These are phyloP conservation scores for Leishmania mexicana DNA, from an alignment of 208 protist species.

Conservation along the genomic window DNA sequence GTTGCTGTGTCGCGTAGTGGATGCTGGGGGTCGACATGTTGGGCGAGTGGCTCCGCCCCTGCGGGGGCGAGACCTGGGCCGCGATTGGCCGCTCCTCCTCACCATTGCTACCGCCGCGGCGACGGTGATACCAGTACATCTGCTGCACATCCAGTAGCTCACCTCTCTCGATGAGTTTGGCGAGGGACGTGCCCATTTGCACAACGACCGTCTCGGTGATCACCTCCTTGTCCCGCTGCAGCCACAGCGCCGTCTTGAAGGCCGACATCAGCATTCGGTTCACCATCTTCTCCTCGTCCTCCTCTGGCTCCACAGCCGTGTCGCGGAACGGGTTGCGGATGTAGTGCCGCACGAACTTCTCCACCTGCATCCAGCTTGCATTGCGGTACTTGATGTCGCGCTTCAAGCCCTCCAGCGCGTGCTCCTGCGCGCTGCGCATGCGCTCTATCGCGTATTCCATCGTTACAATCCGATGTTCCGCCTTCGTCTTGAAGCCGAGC, in stretches of 20 bases:
- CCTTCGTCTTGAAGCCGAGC: slow-evolving; percentile 67
- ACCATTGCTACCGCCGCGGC: not conserved
- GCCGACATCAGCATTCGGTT: slow-evolving; percentile 78
- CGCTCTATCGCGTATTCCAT: slow-evolving; percentile 69
- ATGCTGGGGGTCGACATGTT: not conserved
- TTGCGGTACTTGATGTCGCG: slow-evolving; percentile 69
- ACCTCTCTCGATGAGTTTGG: slow-evolving; percentile 38
- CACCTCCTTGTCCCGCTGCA: slow-evolving; percentile 68
- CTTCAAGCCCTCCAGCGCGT: slow-evolving; percentile 56
- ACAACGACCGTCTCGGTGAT: slow-evolving; percentile 74
- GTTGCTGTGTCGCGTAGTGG: slow-evolving; percentile 16
- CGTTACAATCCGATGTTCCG: slow-evolving; percentile 52
- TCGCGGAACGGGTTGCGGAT: slow-evolving; percentile 52
- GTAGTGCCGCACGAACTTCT: slow-evolving; percentile 51
- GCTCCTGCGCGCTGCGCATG: slow-evolving; percentile 39
- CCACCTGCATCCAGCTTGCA: slow-evolving; percentile 72
- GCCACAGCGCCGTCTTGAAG: slow-evolving; percentile 72
- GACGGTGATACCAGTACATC: slow-evolving; percentile 48
- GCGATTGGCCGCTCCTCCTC: slow-evolving; percentile 7
- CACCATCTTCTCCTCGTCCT: slow-evolving; percentile 49
- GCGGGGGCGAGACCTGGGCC: slow-evolving; percentile 1
- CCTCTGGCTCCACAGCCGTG: slow-evolving; percentile 35
- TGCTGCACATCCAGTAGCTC: slow-evolving; percentile 48
- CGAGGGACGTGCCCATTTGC: slow-evolving; percentile 36
- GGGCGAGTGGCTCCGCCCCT: not conserved